Evolutionary conservation across 2,329 filamentous ascomycete species (phyloP), one percentile per base, ranked within the genome.

Genomic region (Fusarium chuoi): DNA sequence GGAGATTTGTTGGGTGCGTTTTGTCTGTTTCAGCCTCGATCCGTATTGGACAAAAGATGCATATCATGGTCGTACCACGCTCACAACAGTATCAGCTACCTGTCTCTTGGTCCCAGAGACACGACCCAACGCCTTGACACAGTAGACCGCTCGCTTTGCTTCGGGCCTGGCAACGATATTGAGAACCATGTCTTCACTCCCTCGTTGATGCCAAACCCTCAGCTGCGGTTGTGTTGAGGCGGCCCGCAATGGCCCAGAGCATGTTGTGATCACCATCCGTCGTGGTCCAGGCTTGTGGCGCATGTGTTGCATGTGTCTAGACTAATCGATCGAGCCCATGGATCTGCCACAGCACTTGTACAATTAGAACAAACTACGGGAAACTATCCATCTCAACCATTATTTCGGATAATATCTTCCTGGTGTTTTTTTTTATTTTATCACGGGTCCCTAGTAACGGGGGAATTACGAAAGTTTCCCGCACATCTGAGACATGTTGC

Each of bases 201-300:
- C 55, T 66, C 60, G 56, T 36, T 36, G 33, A 55, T 44, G 28
- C 38, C 24, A 54, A 39, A 41, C 20, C 8, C 22, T 28, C 39
- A 45, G 35, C 56, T 56, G 44, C 52, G 18, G 57, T 54, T 57
- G 41, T 55, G 44, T 44, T 41, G 20, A 59, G 33, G 44, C 42
- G 70, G 52, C 58, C 67, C 62, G 45, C 64, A 77, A 75, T 49
- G 65, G 63, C 75, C 62, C 68, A 76, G 65, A 68, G 68, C 51
- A 59, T 52, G 26, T 45, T 59, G n/a, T 35, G 44, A 58, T 45
- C 45, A 15, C 30, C 41, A 54, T 52, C 35, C 39, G 30, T 41
- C 35, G 68, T 58, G 62, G 75, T 73, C 75, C 56, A 74, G 73
- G 62, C 71, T 65, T 39, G 71, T 77, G 71, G 71, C 73, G 68